A percentile compares a stretch with the other conserved stretches of the same genome.
phyloP scores from a whole-genome alignment of 2,329 filamentous ascomycete species.

The Colletotrichum ledebouriae region DNA sequence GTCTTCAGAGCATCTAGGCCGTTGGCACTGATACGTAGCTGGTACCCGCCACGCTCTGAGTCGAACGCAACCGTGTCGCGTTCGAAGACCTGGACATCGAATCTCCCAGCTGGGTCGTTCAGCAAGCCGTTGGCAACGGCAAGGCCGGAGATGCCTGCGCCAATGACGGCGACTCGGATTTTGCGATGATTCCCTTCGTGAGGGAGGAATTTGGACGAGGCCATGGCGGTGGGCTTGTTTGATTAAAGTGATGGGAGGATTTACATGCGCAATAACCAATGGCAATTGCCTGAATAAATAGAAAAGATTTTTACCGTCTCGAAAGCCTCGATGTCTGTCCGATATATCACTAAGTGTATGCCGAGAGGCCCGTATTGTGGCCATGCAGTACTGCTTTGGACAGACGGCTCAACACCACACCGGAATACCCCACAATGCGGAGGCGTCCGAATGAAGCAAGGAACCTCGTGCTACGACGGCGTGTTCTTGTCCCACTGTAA shows the following conservation, averaged over 20 bases:
- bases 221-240: neutral
- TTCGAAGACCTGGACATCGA: slow-evolving; percentile 23
- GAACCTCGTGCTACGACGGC: no score
- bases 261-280: neutral
- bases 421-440: slow-evolving; percentile 11
- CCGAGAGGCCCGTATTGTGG: neutral
- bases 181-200: neutral
- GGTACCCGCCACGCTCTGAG: slow-evolving; percentile 20
- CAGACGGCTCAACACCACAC: neutral
- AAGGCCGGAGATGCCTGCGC: slow-evolving; percentile 20
- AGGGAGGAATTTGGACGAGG: neutral
- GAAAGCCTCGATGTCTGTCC: neutral
- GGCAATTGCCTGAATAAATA: neutral
- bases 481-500: neutral
- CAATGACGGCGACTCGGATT: slow-evolving; percentile 13
- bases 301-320: neutral
- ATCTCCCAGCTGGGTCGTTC: slow-evolving; percentile 7
- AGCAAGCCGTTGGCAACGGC: slow-evolving; percentile 22
- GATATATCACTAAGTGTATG: neutral
- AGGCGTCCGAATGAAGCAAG: slow-evolving; percentile 2
- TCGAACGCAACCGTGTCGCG: slow-evolving; percentile 7
- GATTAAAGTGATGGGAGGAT: neutral
- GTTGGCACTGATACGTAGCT: slow-evolving; percentile 19
- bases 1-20: slow-evolving; percentile 18
- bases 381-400: neutral